Evolutionary conservation across 257 asterid species (phyloP), one percentile per base, ranked within the genome.

Genomic region (Fraxinus americana): DNA sequence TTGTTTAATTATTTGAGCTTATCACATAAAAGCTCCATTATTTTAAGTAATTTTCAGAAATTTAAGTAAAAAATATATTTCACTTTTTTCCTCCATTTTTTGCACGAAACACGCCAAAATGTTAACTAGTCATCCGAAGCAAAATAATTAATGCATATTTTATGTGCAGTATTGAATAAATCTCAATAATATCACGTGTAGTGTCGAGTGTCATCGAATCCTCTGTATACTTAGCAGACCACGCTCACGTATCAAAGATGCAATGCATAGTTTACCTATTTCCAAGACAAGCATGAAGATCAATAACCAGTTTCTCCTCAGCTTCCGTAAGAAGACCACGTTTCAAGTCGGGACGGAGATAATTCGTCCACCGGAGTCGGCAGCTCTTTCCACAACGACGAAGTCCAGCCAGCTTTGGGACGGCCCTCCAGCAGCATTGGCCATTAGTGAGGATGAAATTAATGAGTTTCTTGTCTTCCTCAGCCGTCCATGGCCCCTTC

Each of bases 401-500:
- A 23, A 94, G 97, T 1, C 99, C 99, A n/a, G 99, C 99, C 34
- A 94, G 90, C 86, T 94, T 94, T 0, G 99, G 99, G 45, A 94
- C 97, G 21, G 98, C 98, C 67, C 99, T 86, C 99, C 99, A 94
- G 76, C 99, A 94, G 82, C 99, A 91, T 90, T 91, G 98, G 83
- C 98, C 99, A 50, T 94, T 92, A 1, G 94, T 88, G 52, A 94
- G 89, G 29, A 94, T 92, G 45, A 94, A 94, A 54, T 82, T 90
- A 23, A 94, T 91, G 61, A 94, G 92, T 32, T 94, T 94, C 88
- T 87, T 92, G 83, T 94, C 98, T 83, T 94, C 98, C 81, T 94
- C 98, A 19, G 95, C 94, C 48, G 97, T 94, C 99, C 99, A 94
- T 43, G 99, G 99, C 65, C 99, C 99, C 81, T 94, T 94, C 88